Evolutionary conservation across 2,329 filamentous ascomycete genomes (phyloP).

Genomic region (Dothistroma pini): DNA sequence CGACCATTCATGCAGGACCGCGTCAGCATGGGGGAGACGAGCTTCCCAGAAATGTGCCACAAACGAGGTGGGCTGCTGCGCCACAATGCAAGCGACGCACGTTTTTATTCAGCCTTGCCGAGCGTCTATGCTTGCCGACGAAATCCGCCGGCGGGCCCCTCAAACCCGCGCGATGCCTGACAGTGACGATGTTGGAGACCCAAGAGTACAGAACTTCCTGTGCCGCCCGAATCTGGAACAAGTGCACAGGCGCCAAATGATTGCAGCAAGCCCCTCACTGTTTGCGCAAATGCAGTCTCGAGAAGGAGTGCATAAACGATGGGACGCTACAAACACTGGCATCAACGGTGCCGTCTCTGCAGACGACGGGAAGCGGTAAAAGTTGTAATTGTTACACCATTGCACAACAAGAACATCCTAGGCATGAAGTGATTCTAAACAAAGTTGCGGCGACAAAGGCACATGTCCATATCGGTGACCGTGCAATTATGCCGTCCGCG

Average conservation of each 20-base stretch:
- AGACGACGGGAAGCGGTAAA: not conserved
- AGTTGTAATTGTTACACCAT: not conserved
- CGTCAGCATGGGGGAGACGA: slow-evolving; percentile 18
- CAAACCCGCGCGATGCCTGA: not conserved
- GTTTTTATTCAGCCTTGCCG: slow-evolving; percentile 5
- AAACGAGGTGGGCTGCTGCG: slow-evolving; percentile 6
- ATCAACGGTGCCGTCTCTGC: not conserved
- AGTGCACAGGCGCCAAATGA: slow-evolving; percentile 1
- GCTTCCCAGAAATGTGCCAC: slow-evolving; percentile 2
- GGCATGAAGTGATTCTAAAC: not conserved
- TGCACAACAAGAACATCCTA: not conserved
- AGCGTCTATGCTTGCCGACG: not conserved
- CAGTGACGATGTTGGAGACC: not conserved
- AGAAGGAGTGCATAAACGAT: not conserved
- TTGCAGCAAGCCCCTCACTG: not conserved
- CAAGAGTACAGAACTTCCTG: slow-evolving; percentile 1
- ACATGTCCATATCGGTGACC: not conserved
- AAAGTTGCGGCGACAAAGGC: not conserved
- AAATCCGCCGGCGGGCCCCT: not conserved
- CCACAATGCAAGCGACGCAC: slow-evolving; percentile 4
- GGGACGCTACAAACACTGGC: not conserved
- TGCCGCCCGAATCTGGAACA: not conserved
- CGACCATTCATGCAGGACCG: slow-evolving; percentile 19
- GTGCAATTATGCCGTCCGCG: not conserved
- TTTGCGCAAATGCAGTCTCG: not conserved